Conservation (phyloP, 129 eudicot genomes). For the Erigeron canadensis region DNA sequence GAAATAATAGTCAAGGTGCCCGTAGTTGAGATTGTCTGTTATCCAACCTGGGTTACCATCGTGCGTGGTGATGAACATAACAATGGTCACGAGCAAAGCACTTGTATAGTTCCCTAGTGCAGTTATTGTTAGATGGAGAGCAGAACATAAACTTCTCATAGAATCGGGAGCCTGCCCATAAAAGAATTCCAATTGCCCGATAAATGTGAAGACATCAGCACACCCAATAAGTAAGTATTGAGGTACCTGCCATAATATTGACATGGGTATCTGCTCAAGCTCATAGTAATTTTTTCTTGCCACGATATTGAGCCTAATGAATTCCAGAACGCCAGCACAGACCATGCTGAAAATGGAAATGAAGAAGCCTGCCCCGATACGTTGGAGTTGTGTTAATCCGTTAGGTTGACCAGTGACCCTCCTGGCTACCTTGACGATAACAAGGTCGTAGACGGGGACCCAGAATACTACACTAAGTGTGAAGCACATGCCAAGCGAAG, state of each 20-base stretch:
- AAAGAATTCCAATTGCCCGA: conserved; percentile 23
- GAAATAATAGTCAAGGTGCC: conserved; percentile 24
- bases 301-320: conserved; percentile 8
- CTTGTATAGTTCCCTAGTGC: conserved; percentile 16
- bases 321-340: conserved; percentile 41
- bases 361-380: conserved; percentile 58
- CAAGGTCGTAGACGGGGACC: conserved; percentile 23
- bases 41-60: conserved; percentile 23
- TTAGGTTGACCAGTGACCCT: conserved; percentile 42
- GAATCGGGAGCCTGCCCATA: conserved; percentile 29
- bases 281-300: conserved; percentile 23
- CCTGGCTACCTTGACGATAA: conserved; percentile 11
- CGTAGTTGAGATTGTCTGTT: conserved; percentile 25
- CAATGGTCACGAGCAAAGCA: conserved; percentile 20
- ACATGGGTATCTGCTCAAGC: conserved; percentile 7
- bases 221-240: conserved; percentile 15
- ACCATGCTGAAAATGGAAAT: conserved; percentile 58
- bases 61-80: background rate
- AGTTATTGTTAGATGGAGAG: conserved; percentile 3
- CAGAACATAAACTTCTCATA: conserved; percentile 23
- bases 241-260: conserved; percentile 26
- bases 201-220: background rate
- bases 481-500: conserved; percentile 14
- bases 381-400: conserved; percentile 60
- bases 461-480: conserved; percentile 22